Evolutionary conservation across 148 eudicot genomes (phyloP).

Genomic region (Persicaria maculosa): DNA sequence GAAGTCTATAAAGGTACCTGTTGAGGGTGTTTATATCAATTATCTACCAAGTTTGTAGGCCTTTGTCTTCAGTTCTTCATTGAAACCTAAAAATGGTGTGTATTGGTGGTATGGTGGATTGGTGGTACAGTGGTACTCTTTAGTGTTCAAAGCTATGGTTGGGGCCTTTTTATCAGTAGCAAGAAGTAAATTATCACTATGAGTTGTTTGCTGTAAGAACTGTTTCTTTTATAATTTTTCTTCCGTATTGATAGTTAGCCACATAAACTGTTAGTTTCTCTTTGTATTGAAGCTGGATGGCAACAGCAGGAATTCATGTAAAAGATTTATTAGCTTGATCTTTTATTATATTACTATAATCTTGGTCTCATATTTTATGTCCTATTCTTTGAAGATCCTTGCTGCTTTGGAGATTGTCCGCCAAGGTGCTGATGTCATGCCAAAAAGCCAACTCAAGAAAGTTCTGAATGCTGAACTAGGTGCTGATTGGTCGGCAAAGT

Average conservation of each 20-base stretch:
- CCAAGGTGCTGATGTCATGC: conserved; percentile 99
- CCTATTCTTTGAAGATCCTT: conserved; percentile 51
- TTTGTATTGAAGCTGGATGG: background rate
- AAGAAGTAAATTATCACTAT: no score
- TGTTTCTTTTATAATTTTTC: background rate
- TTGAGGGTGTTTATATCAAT: background rate
- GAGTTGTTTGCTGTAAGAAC: background rate
- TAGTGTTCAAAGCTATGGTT: background rate
- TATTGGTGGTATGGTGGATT: background rate
- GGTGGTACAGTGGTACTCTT: background rate
- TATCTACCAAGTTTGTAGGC: background rate
- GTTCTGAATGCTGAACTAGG: conserved; percentile 88
- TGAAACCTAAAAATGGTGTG: conserved; percentile 1
- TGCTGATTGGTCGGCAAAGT: conserved; percentile 71
- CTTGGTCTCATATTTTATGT: background rate
- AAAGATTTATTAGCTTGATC: background rate
- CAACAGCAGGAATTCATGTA: background rate
- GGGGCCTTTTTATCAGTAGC: conserved; percentile 8
- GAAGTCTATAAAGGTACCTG: background rate
- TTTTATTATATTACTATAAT: background rate
- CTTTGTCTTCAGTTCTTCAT: background rate
- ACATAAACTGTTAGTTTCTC: background rate
- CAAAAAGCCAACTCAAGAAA: conserved; percentile 83
- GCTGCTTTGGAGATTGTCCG: conserved; percentile 97
- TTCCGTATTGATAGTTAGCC: background rate